Conservation (phyloP, 768 basidiomycete genomes). For the Collybiopsis confluens region DNA sequence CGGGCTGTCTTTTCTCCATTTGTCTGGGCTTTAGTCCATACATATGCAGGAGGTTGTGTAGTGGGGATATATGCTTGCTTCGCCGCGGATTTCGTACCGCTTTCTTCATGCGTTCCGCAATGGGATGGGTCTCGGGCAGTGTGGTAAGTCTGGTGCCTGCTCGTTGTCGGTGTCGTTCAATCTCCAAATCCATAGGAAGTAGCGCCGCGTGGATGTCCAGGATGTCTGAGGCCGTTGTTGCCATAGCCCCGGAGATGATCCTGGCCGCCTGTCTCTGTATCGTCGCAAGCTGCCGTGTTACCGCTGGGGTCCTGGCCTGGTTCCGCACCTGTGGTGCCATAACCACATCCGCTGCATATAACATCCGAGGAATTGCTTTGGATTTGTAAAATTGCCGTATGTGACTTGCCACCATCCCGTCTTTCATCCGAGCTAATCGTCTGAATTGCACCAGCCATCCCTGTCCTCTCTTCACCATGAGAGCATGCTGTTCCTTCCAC, state of each 20-base stretch:
- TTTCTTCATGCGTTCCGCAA: neutral
- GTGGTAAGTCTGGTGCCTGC: conserved; percentile 9
- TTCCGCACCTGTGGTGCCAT: neutral
- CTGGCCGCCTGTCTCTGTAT: neutral
- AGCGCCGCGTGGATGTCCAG: conserved; percentile 12
- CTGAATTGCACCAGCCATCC: conserved; percentile 7
- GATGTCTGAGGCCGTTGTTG: conserved; percentile 9
- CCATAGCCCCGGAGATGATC: conserved; percentile 9
- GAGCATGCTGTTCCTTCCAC: conserved; percentile 9
- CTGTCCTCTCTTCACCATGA: conserved; percentile 10
- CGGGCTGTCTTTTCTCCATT: neutral
- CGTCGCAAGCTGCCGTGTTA: neutral
- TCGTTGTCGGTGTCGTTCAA: conserved; percentile 4
- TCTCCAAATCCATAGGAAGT: conserved; percentile 9
- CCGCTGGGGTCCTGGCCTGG: too few species aligned
- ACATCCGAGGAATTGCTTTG: neutral
- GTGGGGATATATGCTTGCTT: conserved; percentile 9
- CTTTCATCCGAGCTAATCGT: conserved; percentile 1
- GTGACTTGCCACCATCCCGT: conserved; percentile 2
- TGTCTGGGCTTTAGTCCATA: neutral
- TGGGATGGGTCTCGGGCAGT: conserved; percentile 9
- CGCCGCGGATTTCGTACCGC: too few species aligned
- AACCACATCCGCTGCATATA: neutral
- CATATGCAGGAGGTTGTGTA: conserved; percentile 13
- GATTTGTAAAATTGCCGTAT: conserved; percentile 9